phyloP scores from a whole-genome alignment of 805 yeast species.

The Torulaspora delbrueckii region DNA sequence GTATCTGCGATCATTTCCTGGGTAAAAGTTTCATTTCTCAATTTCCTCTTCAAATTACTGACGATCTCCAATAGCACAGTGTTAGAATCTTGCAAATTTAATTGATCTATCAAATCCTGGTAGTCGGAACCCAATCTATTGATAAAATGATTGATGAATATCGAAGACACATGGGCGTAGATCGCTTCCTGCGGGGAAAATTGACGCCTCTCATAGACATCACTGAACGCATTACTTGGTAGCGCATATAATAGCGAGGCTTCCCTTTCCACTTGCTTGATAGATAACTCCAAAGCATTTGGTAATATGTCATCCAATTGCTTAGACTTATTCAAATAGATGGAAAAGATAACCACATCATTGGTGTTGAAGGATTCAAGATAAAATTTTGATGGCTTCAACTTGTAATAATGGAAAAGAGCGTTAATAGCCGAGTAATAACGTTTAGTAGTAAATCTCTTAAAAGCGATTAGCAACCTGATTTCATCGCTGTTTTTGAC shows the following conservation, averaged over 20 bases:
- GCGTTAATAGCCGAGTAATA: constrained; percentile 84
- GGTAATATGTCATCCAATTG: constrained; percentile 39
- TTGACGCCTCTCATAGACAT: constrained; percentile 64
- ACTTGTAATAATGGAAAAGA: constrained; percentile 81
- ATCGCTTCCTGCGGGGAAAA: constrained; percentile 91
- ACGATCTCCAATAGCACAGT: constrained; percentile 67
- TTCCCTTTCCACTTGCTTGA: constrained; percentile 87
- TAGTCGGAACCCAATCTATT: constrained; percentile 92
- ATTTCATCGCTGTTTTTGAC: constrained; percentile 77
- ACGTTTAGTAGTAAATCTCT: constrained; percentile 76
- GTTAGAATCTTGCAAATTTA: constrained; percentile 56
- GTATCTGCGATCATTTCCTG: constrained; percentile 76
- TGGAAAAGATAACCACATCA: constrained; percentile 79
- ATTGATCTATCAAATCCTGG: constrained; percentile 56
- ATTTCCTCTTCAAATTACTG: constrained; percentile 74
- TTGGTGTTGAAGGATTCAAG: constrained; percentile 84
- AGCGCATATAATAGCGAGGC: constrained; percentile 88
- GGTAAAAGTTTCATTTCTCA: constrained; percentile 90
- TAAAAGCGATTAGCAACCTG: constrained; percentile 83
- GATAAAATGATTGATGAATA: constrained; percentile 89
- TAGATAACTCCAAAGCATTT: constrained; percentile 53
- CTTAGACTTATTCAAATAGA: constrained; percentile 66
- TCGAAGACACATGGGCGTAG: constrained; percentile 89
- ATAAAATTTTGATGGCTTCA: constrained; percentile 80
- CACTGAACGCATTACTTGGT: constrained; percentile 79